phyloP scores from a whole-genome alignment of 1,139 yeast species.

The Yamadazyma spencermartinsiae region DNA sequence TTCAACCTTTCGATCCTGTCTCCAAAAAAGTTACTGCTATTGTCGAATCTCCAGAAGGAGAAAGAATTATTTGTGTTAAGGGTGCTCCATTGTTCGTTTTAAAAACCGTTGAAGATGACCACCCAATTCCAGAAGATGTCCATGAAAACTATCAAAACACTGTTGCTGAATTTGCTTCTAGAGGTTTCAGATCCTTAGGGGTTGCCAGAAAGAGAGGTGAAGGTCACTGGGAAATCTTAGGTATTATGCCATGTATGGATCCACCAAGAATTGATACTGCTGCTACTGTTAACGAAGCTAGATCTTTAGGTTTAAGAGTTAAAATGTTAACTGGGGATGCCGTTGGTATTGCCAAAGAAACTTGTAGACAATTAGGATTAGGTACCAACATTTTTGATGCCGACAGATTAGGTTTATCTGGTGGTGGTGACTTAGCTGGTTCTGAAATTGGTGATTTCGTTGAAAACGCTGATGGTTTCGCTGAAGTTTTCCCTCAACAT shows the following conservation, averaged over 20 bases:
- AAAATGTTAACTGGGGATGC: slow-evolving; percentile 99
- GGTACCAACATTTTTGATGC: slow-evolving; percentile 98
- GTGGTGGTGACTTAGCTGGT: slow-evolving; percentile 96
- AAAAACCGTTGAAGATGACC: slow-evolving; percentile 95
- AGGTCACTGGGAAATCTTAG: slow-evolving; percentile 97
- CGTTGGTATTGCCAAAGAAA: slow-evolving; percentile 98
- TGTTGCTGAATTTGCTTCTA: slow-evolving; percentile 95
- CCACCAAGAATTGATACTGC: slow-evolving; percentile 99
- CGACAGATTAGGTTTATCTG: slow-evolving; percentile 94
- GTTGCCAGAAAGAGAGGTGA: slow-evolving; percentile 99
- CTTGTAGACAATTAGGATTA: slow-evolving; percentile 95
- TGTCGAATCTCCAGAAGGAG: slow-evolving; percentile 96
- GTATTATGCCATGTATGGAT: slow-evolving; percentile 98
- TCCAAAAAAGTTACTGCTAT: slow-evolving; percentile 95
- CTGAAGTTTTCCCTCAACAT: slow-evolving; percentile 97
- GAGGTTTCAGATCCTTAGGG: slow-evolving; percentile 99
- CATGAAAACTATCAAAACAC: slow-evolving; percentile 95
- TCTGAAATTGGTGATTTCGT: slow-evolving; percentile 94
- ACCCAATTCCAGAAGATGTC: slow-evolving; percentile 93
- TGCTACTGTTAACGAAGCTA: slow-evolving; percentile 91
- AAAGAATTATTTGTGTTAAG: slow-evolving; percentile 93
- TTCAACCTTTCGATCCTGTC: slow-evolving; percentile 97
- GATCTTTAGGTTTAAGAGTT: slow-evolving; percentile 89
- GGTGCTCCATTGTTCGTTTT: slow-evolving; percentile 96
- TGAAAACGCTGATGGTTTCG: slow-evolving; percentile 96